Evolutionary conservation across 108 stramenopile species (phyloP), one percentile per base, ranked within the genome.

Genomic region (Skeletonema costatum): DNA sequence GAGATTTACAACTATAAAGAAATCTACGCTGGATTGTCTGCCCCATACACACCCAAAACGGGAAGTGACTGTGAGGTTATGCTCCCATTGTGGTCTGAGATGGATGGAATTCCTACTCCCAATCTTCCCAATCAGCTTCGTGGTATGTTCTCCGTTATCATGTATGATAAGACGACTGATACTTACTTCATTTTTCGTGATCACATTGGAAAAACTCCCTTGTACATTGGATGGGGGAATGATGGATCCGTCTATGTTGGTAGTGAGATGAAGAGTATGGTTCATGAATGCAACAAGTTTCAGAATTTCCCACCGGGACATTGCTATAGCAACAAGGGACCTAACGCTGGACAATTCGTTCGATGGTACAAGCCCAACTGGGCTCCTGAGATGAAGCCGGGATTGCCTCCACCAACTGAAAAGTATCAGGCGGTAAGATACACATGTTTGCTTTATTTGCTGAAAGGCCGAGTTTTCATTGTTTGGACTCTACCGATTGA

Each of bases 1-100:
- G 98, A 99, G 88, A 95, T 99, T 64, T 99, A 99, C 93, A 99
- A 99, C 87, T 98, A 96, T 94, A 94, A 93, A 87, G 97, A 98
- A 75, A 81, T 99, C 10, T 97, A 96, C 80, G 75, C 80, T 11
- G 61, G 68, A 3, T 84, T 97, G 19, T 74, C 86, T 25, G 75
- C 65, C 33, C 84, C 87, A 3, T 97, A 97, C 83, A 85, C 70
- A 21, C 96, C 97, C 46, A 64, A 87, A 78, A 98, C 98, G 36
- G 97, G 97, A 42, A 93, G 91, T 30, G 98, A 99, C 84, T 99
- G 98, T 75, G 98, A 99, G 76, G 88, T 90, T 21, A 95, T 99
- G 78, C 85, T 99, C 32, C 98, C 98, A 16, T 78, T 98, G 12
- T 99, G 97, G 87, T 71, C 80, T 11, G 86, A 97, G 75, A 77